phyloP scores from a whole-genome alignment of 179 eudicot genomes.

The Sideroxylon spinosum region DNA sequence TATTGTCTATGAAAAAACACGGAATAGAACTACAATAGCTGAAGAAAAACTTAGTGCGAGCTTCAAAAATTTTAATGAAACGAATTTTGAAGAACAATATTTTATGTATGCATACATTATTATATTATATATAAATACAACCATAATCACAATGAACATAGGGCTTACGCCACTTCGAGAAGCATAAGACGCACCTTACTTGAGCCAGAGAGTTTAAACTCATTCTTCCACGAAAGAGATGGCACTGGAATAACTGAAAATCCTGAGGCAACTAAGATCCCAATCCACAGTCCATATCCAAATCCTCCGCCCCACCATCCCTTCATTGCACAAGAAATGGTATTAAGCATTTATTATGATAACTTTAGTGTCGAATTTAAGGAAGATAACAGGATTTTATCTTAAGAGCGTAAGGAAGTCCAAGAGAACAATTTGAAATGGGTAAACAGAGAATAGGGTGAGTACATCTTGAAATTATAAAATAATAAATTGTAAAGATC shows the following conservation, averaged over 20 bases:
- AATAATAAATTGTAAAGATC: neutral
- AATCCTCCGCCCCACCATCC: slow-evolving; percentile 99
- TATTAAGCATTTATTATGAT: slow-evolving; percentile 10
- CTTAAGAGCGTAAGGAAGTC: neutral
- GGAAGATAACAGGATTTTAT: neutral
- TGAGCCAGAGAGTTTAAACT: slow-evolving; percentile 59
- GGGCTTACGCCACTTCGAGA: slow-evolving; percentile 5
- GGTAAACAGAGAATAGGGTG: neutral
- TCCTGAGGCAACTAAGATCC: slow-evolving; percentile 85
- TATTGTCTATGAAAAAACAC: neutral
- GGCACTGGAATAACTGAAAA: slow-evolving; percentile 87
- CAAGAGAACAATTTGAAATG: neutral
- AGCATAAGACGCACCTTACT: slow-evolving; percentile 55
- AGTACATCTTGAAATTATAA: neutral
- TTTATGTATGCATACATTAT: neutral
- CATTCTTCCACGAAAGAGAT: slow-evolving; percentile 68
- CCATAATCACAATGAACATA: neutral
- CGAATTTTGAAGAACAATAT: neutral
- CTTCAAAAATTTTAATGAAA: slow-evolving; percentile 5
- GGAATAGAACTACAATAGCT: neutral
- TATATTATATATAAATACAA: neutral
- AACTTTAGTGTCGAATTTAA: neutral
- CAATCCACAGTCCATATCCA: slow-evolving; percentile 93
- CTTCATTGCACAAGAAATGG: slow-evolving; percentile 42
- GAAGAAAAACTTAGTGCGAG: neutral